A percentile compares a stretch with the other conserved stretches of the same genome.
Evolutionary conservation across 495 filamentous ascomycete genomes (phyloP).

Genomic region (Penicillium waksmanii): DNA sequence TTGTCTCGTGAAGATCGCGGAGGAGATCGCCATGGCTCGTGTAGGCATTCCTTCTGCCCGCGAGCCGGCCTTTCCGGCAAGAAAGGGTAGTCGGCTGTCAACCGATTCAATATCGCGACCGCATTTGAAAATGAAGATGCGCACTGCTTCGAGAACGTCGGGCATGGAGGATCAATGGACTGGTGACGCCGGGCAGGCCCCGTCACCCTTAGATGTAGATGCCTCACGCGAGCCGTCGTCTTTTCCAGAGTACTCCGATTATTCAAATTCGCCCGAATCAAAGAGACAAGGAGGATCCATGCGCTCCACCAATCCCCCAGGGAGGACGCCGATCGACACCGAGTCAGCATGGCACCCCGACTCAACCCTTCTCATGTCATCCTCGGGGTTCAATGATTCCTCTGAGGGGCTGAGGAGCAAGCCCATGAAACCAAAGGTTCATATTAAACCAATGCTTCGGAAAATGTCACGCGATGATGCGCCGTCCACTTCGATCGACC

Average conservation of each 20-base stretch:
- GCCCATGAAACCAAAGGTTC: constrained; percentile 37
- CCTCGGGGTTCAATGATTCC: constrained; percentile 15
- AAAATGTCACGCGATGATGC: constrained; percentile 56
- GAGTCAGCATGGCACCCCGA: constrained; percentile 7
- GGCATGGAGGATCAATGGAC: constrained; percentile 8
- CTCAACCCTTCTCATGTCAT: constrained; percentile 13
- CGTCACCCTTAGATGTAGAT: constrained; percentile 17
- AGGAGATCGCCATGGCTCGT: constrained; percentile 28
- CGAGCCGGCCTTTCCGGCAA: constrained; percentile 24
- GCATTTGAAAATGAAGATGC: constrained; percentile 13
- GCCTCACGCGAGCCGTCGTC: constrained; percentile 18
- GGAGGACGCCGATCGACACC: constrained; percentile 18
- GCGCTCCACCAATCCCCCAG: constrained; percentile 16
- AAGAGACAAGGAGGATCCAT: constrained; percentile 15
- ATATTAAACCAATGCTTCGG: constrained; percentile 62
- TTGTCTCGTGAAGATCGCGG: constrained; percentile 12
- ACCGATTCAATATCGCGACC: constrained; percentile 19
- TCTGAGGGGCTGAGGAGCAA: constrained; percentile 32
- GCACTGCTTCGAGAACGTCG: constrained; percentile 10
- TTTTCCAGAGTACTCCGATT: constrained; percentile 25
- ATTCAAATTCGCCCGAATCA: constrained; percentile 12
- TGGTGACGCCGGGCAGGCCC: constrained; percentile 14
- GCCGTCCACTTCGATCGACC: constrained; percentile 49
- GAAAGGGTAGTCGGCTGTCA: constrained; percentile 14
- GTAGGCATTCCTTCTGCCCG: constrained; percentile 24